Evolutionary conservation across 1,284 basidiomycete species (phyloP).

Genomic region (Termitomyces sp.): DNA sequence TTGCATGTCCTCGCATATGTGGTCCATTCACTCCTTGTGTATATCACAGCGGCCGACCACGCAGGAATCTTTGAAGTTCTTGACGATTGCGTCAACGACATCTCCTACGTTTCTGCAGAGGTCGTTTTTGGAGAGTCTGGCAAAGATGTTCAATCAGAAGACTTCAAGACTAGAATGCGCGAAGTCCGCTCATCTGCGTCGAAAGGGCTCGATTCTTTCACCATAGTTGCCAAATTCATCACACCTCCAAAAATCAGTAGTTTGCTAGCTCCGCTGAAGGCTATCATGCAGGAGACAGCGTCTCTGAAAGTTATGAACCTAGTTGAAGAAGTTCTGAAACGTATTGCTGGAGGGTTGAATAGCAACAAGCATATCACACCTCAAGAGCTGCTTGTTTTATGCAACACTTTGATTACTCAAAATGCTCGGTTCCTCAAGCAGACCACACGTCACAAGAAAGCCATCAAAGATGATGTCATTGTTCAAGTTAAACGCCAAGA

Average conservation of each 20-base stretch:
- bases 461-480: slow-evolving; percentile 55
- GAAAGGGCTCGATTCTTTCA: slow-evolving; percentile 81
- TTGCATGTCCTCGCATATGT: slow-evolving; percentile 89
- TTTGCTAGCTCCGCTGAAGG: slow-evolving; percentile 77
- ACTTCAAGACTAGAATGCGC: slow-evolving; percentile 91
- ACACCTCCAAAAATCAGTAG: slow-evolving; percentile 73
- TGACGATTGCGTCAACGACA: slow-evolving; percentile 74
- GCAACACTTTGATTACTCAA: slow-evolving; percentile 86
- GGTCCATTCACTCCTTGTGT: slow-evolving; percentile 77
- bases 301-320: slow-evolving; percentile 79
- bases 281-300: slow-evolving; percentile 85
- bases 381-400: slow-evolving; percentile 74
- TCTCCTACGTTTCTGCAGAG: slow-evolving; percentile 82
- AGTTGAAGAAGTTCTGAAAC: slow-evolving; percentile 85
- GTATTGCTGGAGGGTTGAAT: slow-evolving; percentile 83
- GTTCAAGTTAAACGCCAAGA: slow-evolving; percentile 76
- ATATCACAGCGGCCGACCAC: slow-evolving; percentile 66
- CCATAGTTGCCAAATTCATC: slow-evolving; percentile 72
- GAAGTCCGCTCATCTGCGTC: slow-evolving; percentile 81
- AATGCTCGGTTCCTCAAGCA: slow-evolving; percentile 82
- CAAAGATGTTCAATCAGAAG: slow-evolving; percentile 85
- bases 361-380: slow-evolving; percentile 73
- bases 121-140: slow-evolving; percentile 94
- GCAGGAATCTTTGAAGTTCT: slow-evolving; percentile 53
- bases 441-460: slow-evolving; percentile 36